Percentiles rank a stretch among this genome's conserved stretches.
Evolutionary conservation across 192 early-diverging fungal species (phyloP).

Genomic region (Spizellomyces sp.): DNA sequence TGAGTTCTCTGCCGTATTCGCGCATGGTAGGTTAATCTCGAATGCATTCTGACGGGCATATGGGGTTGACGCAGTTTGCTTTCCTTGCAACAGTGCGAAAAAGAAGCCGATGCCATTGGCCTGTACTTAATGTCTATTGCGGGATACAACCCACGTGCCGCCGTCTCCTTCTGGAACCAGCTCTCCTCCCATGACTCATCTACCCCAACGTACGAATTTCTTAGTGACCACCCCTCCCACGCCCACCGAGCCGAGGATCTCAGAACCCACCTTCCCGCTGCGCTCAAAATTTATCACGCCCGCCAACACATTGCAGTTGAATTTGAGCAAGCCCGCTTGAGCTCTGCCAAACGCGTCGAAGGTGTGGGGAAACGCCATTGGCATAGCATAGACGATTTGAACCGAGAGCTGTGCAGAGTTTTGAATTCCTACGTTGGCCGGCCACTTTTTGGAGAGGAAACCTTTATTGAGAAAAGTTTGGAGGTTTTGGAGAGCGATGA

Average conservation of each 20-base stretch:
- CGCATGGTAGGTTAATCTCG: conserved; percentile 31
- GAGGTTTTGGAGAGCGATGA: conserved; percentile 3
- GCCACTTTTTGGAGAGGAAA: conserved; percentile 3
- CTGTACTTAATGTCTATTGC: conserved; percentile 49
- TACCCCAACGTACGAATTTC: conserved; percentile 29
- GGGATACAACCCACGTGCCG: conserved; percentile 41
- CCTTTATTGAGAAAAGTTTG: conserved; percentile 23
- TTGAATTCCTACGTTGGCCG: conserved; percentile 10
- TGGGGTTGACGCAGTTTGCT: background rate
- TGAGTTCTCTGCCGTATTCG: conserved; percentile 41
- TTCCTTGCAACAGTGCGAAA: conserved; percentile 37
- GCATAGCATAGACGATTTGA: conserved; percentile 28
- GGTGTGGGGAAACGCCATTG: background rate
- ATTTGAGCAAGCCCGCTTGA: conserved; percentile 8
- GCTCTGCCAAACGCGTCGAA: background rate
- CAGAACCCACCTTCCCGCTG: conserved; percentile 31
- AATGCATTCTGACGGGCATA: background rate
- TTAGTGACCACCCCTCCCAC: conserved; percentile 45
- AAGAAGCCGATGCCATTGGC: conserved; percentile 50
- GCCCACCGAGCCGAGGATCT: conserved; percentile 38
- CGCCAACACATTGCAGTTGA: conserved; percentile 8
- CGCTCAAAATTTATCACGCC: conserved; percentile 38
- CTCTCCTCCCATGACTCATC: conserved; percentile 5
- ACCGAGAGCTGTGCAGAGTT: conserved; percentile 34
- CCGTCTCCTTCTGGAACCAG: conserved; percentile 33